Evolutionary conservation across 352 stramenopile genomes (phyloP).

Genomic region (Pythium coloratum): DNA sequence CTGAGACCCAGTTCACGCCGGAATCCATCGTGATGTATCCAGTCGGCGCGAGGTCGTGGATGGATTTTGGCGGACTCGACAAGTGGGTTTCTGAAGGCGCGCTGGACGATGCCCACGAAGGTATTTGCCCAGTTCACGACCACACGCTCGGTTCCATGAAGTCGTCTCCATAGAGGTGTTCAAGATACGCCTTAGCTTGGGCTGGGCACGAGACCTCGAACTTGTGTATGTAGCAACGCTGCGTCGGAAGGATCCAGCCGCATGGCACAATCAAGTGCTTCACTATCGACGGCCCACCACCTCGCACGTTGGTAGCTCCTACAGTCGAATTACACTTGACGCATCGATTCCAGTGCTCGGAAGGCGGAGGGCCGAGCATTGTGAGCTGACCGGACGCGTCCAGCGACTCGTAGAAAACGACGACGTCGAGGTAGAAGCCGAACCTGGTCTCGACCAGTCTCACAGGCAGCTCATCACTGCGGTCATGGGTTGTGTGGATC

Average conservation of each 20-base stretch:
- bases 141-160: conserved; percentile 31
- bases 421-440: conserved; percentile 69
- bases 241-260: conserved; percentile 20
- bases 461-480: conserved; percentile 55
- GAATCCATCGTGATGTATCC: conserved; percentile 19
- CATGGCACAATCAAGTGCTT: conserved; percentile 11
- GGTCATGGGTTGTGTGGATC: conserved; percentile 31
- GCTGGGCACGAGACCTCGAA: conserved; percentile 55
- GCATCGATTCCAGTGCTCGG: conserved; percentile 47
- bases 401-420: conserved; percentile 49
- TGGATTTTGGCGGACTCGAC: conserved; percentile 1
- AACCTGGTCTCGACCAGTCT: conserved; percentile 55
- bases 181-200: conserved; percentile 41
- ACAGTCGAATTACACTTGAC: conserved; percentile 41
- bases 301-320: conserved; percentile 30
- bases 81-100: neutral
- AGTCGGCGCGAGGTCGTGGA: conserved; percentile 17
- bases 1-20: neutral
- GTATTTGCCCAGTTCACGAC: conserved; percentile 1
- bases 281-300: neutral
- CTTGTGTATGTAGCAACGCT: conserved; percentile 46
- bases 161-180: conserved; percentile 54
- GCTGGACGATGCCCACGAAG: neutral
- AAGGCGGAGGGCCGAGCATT: conserved; percentile 42
- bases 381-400: conserved; percentile 23